Evolutionary conservation across 106 monocot genomes (phyloP).

Genomic region (Gastrodia elata): DNA sequence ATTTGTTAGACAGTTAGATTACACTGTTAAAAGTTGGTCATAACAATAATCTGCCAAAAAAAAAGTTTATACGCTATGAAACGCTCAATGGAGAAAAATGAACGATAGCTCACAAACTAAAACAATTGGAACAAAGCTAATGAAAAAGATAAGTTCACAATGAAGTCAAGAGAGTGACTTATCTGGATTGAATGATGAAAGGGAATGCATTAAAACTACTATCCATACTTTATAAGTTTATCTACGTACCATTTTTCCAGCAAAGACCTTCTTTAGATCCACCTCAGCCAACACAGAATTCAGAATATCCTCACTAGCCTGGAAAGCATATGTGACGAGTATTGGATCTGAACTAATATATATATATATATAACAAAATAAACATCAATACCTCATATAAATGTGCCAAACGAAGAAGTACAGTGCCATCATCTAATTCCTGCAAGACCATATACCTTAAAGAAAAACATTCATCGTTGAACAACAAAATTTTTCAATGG

Average conservation of each 20-base stretch:
- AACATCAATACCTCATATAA: slow-evolving; percentile 55
- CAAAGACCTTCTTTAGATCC: slow-evolving; percentile 59
- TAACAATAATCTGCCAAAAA: neutral
- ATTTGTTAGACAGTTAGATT: neutral
- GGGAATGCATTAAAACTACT: neutral
- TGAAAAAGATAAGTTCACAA: neutral
- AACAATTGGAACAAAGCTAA: neutral
- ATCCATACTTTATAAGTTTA: neutral
- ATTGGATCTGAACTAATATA: neutral
- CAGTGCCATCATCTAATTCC: slow-evolving; percentile 62
- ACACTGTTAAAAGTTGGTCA: neutral
- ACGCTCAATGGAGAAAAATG: too few relatives aligned
- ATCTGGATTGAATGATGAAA: neutral
- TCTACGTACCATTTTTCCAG: slow-evolving; percentile 17
- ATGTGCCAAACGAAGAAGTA: slow-evolving; percentile 70
- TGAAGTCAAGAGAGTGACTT: neutral
- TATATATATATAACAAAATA: neutral
- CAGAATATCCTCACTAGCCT: slow-evolving; percentile 60
- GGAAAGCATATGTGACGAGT: neutral
- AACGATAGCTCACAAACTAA: neutral
- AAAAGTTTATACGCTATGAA: too few relatives aligned
- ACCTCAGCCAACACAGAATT: slow-evolving; percentile 56
- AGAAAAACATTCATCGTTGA: neutral
- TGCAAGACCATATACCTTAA: slow-evolving; percentile 15
- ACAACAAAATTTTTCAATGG: neutral